These are phyloP conservation scores for Trichosporon sp. DNA, from an alignment of 1,284 basidiomycete species.

Conservation along the genomic window DNA sequence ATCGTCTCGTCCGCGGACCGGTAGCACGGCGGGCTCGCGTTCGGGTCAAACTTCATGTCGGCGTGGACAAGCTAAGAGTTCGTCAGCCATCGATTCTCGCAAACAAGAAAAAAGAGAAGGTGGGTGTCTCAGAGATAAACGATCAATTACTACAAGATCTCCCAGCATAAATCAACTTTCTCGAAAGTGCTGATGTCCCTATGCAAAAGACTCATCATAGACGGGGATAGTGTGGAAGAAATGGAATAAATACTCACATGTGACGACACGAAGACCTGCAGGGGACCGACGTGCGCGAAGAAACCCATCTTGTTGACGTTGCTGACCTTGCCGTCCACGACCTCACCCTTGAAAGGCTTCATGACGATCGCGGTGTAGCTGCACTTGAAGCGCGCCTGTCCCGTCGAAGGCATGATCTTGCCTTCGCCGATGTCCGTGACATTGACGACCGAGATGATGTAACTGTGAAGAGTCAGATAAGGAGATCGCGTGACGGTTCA, in stretches of 20 bases:
- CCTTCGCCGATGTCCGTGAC: constrained; percentile 88
- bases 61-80: constrained; percentile 77
- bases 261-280: constrained; percentile 89
- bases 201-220: constrained; percentile 47
- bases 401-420: constrained; percentile 86
- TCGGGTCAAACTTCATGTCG: constrained; percentile 89
- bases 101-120: constrained; percentile 19
- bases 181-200: constrained; percentile 45
- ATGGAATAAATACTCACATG: constrained; percentile 66
- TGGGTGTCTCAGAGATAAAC: constrained; percentile 43
- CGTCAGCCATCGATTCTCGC: constrained; percentile 26
- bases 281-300: constrained; percentile 91
- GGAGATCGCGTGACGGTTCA: neutral
- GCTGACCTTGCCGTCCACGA: constrained; percentile 93
- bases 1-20: constrained; percentile 89
- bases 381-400: constrained; percentile 90
- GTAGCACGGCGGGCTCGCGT: constrained; percentile 87
- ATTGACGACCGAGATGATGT: constrained; percentile 93
- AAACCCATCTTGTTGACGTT: constrained; percentile 79
- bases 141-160: constrained; percentile 58
- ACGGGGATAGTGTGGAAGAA: constrained; percentile 16
- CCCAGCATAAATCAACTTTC: constrained; percentile 56
- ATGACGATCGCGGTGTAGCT: constrained; percentile 91
- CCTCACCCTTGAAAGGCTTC: constrained; percentile 98
- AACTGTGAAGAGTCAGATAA: constrained; percentile 57